phyloP scores from a whole-genome alignment of 106 monocot genomes.

The Phalaenopsis equestris region DNA sequence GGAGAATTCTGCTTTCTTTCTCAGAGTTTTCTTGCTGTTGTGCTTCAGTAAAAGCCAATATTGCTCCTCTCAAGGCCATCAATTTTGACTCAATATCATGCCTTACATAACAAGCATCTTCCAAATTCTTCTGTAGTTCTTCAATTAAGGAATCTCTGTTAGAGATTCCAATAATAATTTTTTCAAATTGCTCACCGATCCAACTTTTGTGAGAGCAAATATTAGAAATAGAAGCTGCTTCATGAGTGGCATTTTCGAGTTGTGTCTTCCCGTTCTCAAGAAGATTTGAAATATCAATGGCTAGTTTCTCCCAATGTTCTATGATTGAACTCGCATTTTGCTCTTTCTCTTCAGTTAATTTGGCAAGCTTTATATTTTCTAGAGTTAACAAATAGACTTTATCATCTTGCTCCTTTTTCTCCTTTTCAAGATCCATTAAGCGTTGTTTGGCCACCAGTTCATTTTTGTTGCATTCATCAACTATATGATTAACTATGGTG shows the following conservation, averaged over 20 bases:
- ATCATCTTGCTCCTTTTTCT: slow-evolving; percentile 31
- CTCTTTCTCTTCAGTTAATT: slow-evolving; percentile 48
- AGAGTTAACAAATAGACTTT: slow-evolving; percentile 25
- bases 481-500: slow-evolving; percentile 31
- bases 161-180: slow-evolving; percentile 44
- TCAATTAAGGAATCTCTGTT: slow-evolving; percentile 70
- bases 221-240: slow-evolving; percentile 37
- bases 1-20: slow-evolving; percentile 53
- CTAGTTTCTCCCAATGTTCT: slow-evolving; percentile 52
- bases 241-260: slow-evolving; percentile 57
- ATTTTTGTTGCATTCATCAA: slow-evolving; percentile 41
- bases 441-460: slow-evolving; percentile 30
- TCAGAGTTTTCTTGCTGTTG: slow-evolving; percentile 63
- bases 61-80: slow-evolving; percentile 80
- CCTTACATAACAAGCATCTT: slow-evolving; percentile 59
- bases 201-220: slow-evolving; percentile 36
- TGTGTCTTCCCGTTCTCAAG: slow-evolving; percentile 53
- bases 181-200: slow-evolving; percentile 43
- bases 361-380: slow-evolving; percentile 45
- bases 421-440: slow-evolving; percentile 32
- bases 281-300: slow-evolving; percentile 51
- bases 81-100: slow-evolving; percentile 76
- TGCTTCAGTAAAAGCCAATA: slow-evolving; percentile 71
- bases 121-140: slow-evolving; percentile 65
- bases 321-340: slow-evolving; percentile 17